Percentiles rank a stretch among this genome's conserved stretches.
phyloP scores from a whole-genome alignment of 2,329 filamentous ascomycete genomes.

The Cyclaneusma minus region DNA sequence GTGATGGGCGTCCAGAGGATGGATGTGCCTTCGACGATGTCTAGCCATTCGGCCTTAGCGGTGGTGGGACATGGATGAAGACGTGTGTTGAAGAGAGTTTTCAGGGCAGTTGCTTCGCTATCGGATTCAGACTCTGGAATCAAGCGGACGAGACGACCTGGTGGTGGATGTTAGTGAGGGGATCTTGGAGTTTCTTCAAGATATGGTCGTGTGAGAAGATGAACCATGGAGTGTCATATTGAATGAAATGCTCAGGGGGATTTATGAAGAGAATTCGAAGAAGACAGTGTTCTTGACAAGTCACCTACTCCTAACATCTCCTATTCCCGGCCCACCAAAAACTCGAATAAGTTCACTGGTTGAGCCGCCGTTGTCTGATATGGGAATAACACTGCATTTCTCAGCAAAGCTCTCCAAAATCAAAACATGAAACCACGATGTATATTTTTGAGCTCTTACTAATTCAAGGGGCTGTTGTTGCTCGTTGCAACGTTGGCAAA shows the following conservation, averaged over 20 bases:
- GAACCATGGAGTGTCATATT: slow-evolving; percentile 1
- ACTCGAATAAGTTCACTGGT: slow-evolving; percentile 89
- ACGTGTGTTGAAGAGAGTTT: slow-evolving; percentile 74
- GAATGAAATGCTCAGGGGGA: neutral
- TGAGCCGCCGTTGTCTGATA: slow-evolving; percentile 89
- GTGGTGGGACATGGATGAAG: slow-evolving; percentile 43
- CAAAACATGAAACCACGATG: neutral
- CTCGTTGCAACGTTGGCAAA: slow-evolving; percentile 42
- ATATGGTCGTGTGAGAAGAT: no score
- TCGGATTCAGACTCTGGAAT: slow-evolving; percentile 49
- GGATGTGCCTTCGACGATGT: slow-evolving; percentile 74
- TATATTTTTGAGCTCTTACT: slow-evolving; percentile 11
- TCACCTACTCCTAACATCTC: slow-evolving; percentile 55
- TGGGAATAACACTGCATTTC: slow-evolving; percentile 62
- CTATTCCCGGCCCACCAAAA: slow-evolving; percentile 80
- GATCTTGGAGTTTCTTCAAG: slow-evolving; percentile 1
- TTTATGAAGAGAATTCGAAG: neutral
- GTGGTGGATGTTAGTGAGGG: slow-evolving; percentile 1
- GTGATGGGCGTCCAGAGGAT: slow-evolving; percentile 57
- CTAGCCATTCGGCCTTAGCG: slow-evolving; percentile 70
- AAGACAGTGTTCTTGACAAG: slow-evolving; percentile 1
- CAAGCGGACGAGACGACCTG: slow-evolving; percentile 75
- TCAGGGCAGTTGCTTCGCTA: slow-evolving; percentile 57
- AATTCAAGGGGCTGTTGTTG: slow-evolving; percentile 17
- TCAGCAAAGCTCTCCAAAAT: slow-evolving; percentile 30